Conservation (phyloP, 805 yeast genomes). For the Kodamaea fukazawae region DNA sequence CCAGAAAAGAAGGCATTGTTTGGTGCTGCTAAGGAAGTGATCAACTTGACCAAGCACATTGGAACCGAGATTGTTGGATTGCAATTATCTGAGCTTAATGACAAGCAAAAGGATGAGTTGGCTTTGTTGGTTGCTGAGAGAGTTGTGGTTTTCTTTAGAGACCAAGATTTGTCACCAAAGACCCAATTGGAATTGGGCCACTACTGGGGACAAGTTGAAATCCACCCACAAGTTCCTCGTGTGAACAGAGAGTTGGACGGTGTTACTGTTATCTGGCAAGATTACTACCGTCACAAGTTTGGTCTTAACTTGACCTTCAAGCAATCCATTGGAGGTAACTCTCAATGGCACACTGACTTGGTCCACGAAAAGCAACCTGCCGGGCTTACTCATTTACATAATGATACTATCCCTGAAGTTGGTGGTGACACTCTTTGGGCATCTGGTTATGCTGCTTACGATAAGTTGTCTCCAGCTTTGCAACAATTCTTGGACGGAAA, state of each 20-base stretch:
- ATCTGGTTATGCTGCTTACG: slow-evolving; percentile 57
- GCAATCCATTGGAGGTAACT: slow-evolving; percentile 22
- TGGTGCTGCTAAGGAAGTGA: slow-evolving; percentile 30
- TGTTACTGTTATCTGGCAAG: slow-evolving; percentile 33
- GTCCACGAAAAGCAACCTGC: slow-evolving; percentile 37
- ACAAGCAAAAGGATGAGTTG: slow-evolving; percentile 30
- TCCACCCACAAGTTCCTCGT: slow-evolving; percentile 20
- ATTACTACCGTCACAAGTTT: slow-evolving; percentile 22
- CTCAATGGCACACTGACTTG: slow-evolving; percentile 37
- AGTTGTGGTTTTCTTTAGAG: slow-evolving; percentile 29
- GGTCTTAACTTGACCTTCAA: slow-evolving; percentile 30
- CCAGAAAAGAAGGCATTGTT: slow-evolving; percentile 31
- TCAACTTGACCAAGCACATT: slow-evolving; percentile 27
- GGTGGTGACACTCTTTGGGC: slow-evolving; percentile 60
- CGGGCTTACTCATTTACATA: slow-evolving; percentile 37
- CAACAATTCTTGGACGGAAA: slow-evolving; percentile 53
- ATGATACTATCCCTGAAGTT: slow-evolving; percentile 33
- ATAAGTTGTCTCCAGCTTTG: slow-evolving; percentile 50
- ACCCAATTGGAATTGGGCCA: slow-evolving; percentile 29
- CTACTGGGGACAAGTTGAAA: slow-evolving; percentile 30
- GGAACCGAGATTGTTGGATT: slow-evolving; percentile 32
- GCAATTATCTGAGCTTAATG: slow-evolving; percentile 27
- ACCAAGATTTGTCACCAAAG: slow-evolving; percentile 30
- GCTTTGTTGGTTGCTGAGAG: slow-evolving; percentile 30
- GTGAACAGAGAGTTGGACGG: slow-evolving; percentile 17